Percentiles rank a stretch among this genome's conserved stretches.
Conservation (phyloP, 2,329 filamentous ascomycete genomes). For the Hymenoscyphus fructigenus region DNA sequence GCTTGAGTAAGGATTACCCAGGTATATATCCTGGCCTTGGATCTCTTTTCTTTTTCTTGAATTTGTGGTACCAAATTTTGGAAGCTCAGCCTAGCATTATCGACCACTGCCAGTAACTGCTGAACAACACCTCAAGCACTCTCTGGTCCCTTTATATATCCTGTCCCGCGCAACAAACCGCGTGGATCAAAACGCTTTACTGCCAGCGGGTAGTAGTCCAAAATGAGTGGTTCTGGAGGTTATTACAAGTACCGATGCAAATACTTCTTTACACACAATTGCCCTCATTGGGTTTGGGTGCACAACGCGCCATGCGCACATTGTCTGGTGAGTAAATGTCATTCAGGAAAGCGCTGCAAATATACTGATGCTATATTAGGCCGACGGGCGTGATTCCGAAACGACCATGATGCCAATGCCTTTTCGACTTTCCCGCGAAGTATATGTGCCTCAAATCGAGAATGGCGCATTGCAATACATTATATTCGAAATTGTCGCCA, state of each 20-base stretch:
- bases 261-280: constrained; percentile 52
- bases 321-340: constrained; percentile 46
- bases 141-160: not conserved
- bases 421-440: constrained; percentile 40
- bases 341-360: not conserved
- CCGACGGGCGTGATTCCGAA: constrained; percentile 49
- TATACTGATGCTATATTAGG: constrained; percentile 39
- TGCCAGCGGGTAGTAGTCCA: constrained; percentile 35
- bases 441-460: constrained; percentile 47
- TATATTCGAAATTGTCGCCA: constrained; percentile 46
- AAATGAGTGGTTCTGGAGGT: constrained; percentile 36
- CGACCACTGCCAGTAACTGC: constrained; percentile 1
- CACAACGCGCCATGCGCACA: constrained; percentile 49
- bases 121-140: constrained; percentile 7
- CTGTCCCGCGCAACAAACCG: constrained; percentile 19
- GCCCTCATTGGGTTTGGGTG: constrained; percentile 55
- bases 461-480: constrained; percentile 49
- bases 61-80: constrained; percentile 20
- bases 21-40: constrained; percentile 32
- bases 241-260: constrained; percentile 55
- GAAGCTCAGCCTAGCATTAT: constrained; percentile 7
- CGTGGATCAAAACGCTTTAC: constrained; percentile 32
- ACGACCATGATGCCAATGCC: constrained; percentile 29
- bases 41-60: constrained; percentile 33
- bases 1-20: not conserved